These are phyloP conservation scores for Rhodotorula sp. DNA, from an alignment of 1,284 basidiomycete genomes.

Conservation along the genomic window DNA sequence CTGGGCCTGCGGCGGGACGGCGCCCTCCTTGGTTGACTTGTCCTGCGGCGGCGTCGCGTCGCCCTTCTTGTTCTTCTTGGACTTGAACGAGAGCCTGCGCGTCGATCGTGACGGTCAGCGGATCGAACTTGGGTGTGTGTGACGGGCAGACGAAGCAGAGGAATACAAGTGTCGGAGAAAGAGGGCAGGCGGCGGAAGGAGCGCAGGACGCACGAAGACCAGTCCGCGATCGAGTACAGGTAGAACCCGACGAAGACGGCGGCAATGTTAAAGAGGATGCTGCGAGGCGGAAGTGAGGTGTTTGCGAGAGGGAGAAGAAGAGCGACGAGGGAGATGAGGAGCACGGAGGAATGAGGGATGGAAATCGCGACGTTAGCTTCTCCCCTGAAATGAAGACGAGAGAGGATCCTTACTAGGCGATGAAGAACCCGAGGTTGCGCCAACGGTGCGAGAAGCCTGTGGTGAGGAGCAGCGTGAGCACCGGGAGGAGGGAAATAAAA, in stretches of 20 bases:
- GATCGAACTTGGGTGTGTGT: too few relatives aligned
- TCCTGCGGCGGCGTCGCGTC: neutral
- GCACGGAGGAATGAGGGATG: neutral
- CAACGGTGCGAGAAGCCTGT: conserved; percentile 52
- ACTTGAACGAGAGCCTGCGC: neutral
- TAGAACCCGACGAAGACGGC: conserved; percentile 27
- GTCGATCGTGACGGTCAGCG: neutral
- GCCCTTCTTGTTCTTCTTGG: conserved; percentile 4
- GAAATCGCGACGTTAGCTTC: conserved; percentile 30
- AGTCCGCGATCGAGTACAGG: conserved; percentile 31
- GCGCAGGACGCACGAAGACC: conserved; percentile 7
- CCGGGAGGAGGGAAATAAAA: neutral
- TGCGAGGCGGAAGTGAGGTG: neutral
- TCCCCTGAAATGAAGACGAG: too few relatives aligned
- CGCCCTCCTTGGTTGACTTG: neutral
- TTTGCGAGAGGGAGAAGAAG: neutral
- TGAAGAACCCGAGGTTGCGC: conserved; percentile 65
- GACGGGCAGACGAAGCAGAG: too few relatives aligned
- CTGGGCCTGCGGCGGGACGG: neutral
- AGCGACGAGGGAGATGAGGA: neutral
- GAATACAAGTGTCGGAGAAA: neutral
- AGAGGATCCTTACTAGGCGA: conserved; percentile 49
- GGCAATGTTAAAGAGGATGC: conserved; percentile 33
- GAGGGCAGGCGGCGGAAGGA: neutral
- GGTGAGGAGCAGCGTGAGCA: too few relatives aligned